Percentiles rank a stretch among this genome's conserved stretches.
Evolutionary conservation across 2,329 filamentous ascomycete species (phyloP).

Genomic region (Ceratocystis cubensis): DNA sequence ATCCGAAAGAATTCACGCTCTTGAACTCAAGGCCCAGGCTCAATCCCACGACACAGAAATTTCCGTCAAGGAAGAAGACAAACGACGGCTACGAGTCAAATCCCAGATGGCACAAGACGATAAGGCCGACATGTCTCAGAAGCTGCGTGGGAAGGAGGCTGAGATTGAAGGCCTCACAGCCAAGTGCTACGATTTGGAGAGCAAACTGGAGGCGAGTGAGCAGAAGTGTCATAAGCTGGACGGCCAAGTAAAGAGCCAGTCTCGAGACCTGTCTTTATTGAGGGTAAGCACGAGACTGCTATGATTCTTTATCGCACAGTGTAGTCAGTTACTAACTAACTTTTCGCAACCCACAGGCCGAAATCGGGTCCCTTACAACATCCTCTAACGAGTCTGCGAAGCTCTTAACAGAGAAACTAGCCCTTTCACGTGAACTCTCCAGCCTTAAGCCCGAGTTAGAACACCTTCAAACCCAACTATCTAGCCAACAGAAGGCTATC

Average conservation of each 20-base stretch:
- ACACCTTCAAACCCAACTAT: conserved; percentile 42
- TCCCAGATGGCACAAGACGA: conserved; percentile 63
- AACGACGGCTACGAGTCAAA: conserved; percentile 55
- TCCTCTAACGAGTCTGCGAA: conserved; percentile 58
- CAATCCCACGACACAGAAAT: conserved; percentile 55
- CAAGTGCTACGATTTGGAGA: conserved; percentile 31
- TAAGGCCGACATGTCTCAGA: conserved; percentile 53
- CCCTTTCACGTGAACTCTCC: conserved; percentile 40
- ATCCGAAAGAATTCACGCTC: conserved; percentile 19
- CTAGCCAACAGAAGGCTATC: conserved; percentile 53
- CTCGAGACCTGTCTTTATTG: conserved; percentile 36
- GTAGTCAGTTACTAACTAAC: background rate
- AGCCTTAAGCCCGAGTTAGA: conserved; percentile 44
- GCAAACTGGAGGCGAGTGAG: conserved; percentile 34
- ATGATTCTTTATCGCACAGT: background rate
- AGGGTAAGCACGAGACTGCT: conserved; percentile 30
- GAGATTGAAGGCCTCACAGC: conserved; percentile 39
- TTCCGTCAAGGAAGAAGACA: conserved; percentile 61
- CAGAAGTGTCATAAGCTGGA: conserved; percentile 36
- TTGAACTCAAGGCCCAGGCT: conserved; percentile 50
- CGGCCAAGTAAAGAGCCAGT: conserved; percentile 36
- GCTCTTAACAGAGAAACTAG: conserved; percentile 47
- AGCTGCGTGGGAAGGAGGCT: conserved; percentile 47
- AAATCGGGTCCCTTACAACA: conserved; percentile 55
- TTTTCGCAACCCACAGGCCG: conserved; percentile 41